phyloP scores from a whole-genome alignment of 2,329 filamentous ascomycete genomes.

The Lecanoromycetidae sp. region DNA sequence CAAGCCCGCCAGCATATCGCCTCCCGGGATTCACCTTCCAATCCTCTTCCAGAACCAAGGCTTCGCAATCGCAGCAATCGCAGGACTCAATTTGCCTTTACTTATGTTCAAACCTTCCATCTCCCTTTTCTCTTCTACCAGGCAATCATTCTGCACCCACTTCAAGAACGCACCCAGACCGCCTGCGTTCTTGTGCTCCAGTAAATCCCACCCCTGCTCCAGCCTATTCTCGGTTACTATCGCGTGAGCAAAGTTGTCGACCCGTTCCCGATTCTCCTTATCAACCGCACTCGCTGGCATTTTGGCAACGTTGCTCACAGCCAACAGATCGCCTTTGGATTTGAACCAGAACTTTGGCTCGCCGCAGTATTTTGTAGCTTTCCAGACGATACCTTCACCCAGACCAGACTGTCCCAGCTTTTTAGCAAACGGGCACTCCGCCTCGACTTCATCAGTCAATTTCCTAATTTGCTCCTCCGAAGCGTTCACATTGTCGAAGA shows the following conservation, averaged over 20 bases:
- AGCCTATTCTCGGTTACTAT: constrained; percentile 6
- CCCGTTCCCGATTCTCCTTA: not conserved
- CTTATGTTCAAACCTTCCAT: constrained; percentile 4
- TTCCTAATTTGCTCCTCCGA: constrained; percentile 1
- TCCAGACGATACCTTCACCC: constrained; percentile 15
- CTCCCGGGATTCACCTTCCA: not conserved
- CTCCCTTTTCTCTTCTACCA: constrained; percentile 9
- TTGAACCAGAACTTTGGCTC: constrained; percentile 12
- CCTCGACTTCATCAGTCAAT: constrained; percentile 1
- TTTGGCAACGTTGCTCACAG: constrained; percentile 1
- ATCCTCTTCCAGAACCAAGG: not conserved
- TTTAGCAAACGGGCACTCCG: constrained; percentile 5
- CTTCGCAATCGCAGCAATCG: constrained; percentile 1
- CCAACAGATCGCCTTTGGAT: constrained; percentile 4
- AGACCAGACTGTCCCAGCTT: not conserved
- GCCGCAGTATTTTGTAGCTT: not conserved
- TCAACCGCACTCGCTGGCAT: not conserved
- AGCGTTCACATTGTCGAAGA: not conserved
- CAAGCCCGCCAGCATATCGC: not conserved
- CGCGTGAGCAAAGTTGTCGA: constrained; percentile 2
- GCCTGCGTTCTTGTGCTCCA: not conserved
- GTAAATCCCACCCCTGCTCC: constrained; percentile 8
- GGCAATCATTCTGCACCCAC: constrained; percentile 6
- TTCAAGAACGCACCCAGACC: constrained; percentile 1
- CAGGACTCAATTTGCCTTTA: not conserved